Base-by-base conservation (phyloP, 106 monocot species). In the Dendrobium huoshanense region DNA sequence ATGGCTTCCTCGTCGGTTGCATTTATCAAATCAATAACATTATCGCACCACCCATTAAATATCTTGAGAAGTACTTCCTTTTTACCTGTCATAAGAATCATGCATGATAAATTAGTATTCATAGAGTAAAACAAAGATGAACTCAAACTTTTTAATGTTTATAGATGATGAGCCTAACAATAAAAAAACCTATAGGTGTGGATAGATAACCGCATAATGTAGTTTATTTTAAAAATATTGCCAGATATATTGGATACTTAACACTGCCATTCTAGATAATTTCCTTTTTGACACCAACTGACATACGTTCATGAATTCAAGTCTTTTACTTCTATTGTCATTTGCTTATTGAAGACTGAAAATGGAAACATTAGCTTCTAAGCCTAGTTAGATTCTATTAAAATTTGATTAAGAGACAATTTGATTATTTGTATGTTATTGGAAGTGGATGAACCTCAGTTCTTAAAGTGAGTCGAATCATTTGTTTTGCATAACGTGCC, bases 1-100 rank as follows among this genome's bases (percentile, higher is more conserved):
- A 99, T 90, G n/a, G 78, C 91, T 8, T 95, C 89, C 75, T 99
- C 99, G 43, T 99, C 87, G 25, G 99, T 99, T 77, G 95, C 91
- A 86, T 82, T 78, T 85, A 99, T 55, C 75, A 99, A 83, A 42
- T 99, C 99, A 55, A 93, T 82, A 18, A 91, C 95, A 88, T 95
- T 93, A 68, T 95, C 95, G 84, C 99, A 99, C 99, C 99, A 99
- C 55, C 90, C 95, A 51, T 67, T 79, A 85, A 95, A 99, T 85
- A 99, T 88, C 45, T 89, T 82, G 20, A 95, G 83, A 82, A 99
- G 67, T 49, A 91, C 89, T 81, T 99, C 86, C 83, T 90, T 99
- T 82, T 87, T 99, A 74, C 97, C 98, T 98, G 85, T 41, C 44
- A 89, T 80, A 74, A 75, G 7, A 33, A 73, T 58, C 20, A 2